Percentiles rank a stretch among this genome's conserved stretches.
Conservation (phyloP, 176 grass and related monocot genomes). For the Oryza meridionalis region DNA sequence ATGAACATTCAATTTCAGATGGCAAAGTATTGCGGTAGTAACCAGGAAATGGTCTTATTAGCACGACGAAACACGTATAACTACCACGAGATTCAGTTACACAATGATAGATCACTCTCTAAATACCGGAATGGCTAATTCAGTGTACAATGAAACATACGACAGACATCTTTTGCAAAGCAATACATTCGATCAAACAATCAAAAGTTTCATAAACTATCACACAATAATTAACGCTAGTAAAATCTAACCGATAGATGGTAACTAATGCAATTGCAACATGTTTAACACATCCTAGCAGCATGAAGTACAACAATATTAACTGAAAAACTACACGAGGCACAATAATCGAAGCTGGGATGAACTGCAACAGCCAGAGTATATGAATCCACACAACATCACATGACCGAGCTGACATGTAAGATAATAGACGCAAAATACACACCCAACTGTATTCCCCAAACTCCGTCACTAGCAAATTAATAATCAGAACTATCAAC, state of each 20-base stretch:
- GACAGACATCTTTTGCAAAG: not conserved
- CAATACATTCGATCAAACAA: not conserved
- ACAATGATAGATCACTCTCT: not conserved
- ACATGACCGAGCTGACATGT: no score
- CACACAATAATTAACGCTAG: not conserved
- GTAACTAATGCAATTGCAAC: not conserved
- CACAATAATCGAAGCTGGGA: no score
- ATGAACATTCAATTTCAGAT: not conserved
- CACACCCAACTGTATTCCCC: no score
- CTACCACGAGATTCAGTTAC: not conserved
- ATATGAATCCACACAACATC: no score
- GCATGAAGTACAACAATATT: not conserved
- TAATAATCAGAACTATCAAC: no score
- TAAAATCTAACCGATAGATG: not conserved
- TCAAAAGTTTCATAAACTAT: not conserved
- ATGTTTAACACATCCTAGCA: not conserved
- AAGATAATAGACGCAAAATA: no score
- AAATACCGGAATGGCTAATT: not conserved
- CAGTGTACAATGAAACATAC: not conserved
- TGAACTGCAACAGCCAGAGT: no score
- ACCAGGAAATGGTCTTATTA: not conserved
- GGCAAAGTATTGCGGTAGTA: not conserved
- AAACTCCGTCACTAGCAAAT: no score
- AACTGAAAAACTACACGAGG: not conserved
- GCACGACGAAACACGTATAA: not conserved